phyloP scores from a whole-genome alignment of 768 basidiomycete species.

The Amanita subjunquillea region DNA sequence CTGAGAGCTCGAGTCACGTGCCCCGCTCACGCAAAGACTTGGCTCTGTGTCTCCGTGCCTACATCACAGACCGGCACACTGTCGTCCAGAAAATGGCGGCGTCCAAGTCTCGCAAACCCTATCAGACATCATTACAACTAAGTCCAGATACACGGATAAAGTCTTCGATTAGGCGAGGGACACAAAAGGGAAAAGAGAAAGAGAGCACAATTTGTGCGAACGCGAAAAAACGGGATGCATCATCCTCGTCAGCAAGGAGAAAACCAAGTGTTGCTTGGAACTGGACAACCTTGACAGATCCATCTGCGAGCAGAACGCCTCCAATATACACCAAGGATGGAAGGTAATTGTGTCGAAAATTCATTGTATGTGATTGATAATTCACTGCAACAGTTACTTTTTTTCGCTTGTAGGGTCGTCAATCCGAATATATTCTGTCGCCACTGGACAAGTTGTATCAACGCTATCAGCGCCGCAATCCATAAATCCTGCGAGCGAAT shows the following conservation, averaged over 20 bases:
- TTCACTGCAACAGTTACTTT: conserved; percentile 54
- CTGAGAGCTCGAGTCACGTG: no score
- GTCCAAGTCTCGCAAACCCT: conserved; percentile 29
- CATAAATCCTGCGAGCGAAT: conserved; percentile 22
- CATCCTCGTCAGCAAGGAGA: neutral
- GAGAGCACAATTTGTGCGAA: conserved; percentile 19
- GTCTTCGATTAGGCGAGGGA: neutral
- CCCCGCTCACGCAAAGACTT: no score
- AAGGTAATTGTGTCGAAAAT: conserved; percentile 20
- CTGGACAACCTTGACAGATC: conserved; percentile 67
- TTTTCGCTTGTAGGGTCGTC: conserved; percentile 76
- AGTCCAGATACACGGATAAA: conserved; percentile 14
- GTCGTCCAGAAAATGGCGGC: conserved; percentile 26
- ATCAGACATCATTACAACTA: conserved; percentile 19
- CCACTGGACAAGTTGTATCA: conserved; percentile 72
- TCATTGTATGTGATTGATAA: conserved; percentile 8
- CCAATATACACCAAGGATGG: conserved; percentile 86
- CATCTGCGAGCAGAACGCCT: conserved; percentile 49
- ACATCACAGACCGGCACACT: no score
- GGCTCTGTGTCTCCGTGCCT: no score
- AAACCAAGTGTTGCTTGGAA: conserved; percentile 28
- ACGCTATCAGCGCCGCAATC: conserved; percentile 53
- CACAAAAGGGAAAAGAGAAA: conserved; percentile 36
- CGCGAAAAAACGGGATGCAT: conserved; percentile 1
- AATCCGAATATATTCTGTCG: conserved; percentile 77